A percentile compares a stretch with the other conserved stretches of the same genome.
Evolutionary conservation across 169 alveolate genomes (phyloP).

Genomic region (Prorocentrum cordatum): DNA sequence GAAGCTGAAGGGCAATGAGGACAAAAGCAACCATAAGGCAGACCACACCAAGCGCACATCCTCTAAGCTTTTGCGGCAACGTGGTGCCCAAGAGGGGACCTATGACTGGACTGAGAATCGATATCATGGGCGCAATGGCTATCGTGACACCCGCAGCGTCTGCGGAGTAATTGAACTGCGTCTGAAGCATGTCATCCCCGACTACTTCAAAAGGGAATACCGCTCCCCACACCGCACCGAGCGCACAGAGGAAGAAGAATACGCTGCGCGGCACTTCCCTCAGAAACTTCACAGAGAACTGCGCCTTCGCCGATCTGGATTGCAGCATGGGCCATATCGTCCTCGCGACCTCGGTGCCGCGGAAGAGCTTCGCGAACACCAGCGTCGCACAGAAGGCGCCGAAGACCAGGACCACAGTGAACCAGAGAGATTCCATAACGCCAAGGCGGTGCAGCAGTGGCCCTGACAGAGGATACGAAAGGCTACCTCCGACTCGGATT

Average conservation of each 20-base stretch:
- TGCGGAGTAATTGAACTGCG: slow-evolving; percentile 26
- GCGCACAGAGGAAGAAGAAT: slow-evolving; percentile 9
- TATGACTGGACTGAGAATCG: slow-evolving; percentile 27
- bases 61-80: slow-evolving; percentile 11
- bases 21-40: too few relatives aligned
- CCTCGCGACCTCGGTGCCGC: slow-evolving; percentile 19
- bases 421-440: slow-evolving; percentile 21
- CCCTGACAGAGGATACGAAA: slow-evolving; percentile 59
- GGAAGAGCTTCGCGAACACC: slow-evolving; percentile 11
- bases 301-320: not conserved
- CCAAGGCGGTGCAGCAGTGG: slow-evolving; percentile 36
- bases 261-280: not conserved
- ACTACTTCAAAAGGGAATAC: slow-evolving; percentile 58
- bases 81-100: slow-evolving; percentile 32
- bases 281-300: not conserved
- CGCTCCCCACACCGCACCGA: slow-evolving; percentile 53
- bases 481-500: slow-evolving; percentile 38
- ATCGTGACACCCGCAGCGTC: slow-evolving; percentile 37
- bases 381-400: slow-evolving; percentile 29
- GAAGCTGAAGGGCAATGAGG: too few relatives aligned
- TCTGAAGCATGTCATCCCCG: slow-evolving; percentile 52
- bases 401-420: slow-evolving; percentile 46
- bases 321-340: slow-evolving; percentile 63
- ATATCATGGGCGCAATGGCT: slow-evolving; percentile 38
- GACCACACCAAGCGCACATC: too few relatives aligned